Conservation (phyloP, 148 eudicot species). For the Oxyria digyna region DNA sequence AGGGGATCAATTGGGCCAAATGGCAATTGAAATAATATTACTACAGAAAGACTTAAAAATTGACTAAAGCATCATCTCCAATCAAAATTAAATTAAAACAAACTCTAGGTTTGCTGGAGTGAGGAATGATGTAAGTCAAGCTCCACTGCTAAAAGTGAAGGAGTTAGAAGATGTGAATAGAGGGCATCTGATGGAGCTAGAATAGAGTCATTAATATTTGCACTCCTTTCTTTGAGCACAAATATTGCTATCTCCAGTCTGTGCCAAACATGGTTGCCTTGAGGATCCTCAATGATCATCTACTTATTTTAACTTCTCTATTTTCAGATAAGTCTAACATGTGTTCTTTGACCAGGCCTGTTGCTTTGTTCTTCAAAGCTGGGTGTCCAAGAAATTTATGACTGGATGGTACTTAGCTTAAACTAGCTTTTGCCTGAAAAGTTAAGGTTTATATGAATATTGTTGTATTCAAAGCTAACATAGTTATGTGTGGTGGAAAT, state of each 20-base stretch:
- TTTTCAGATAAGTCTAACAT: not conserved
- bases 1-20: not conserved
- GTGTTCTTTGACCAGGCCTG: constrained; percentile 33
- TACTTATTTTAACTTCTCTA: not conserved
- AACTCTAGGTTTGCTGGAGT: not conserved
- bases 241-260: not conserved
- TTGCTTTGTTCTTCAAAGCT: constrained; percentile 56
- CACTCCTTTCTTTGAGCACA: not conserved
- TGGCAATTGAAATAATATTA: not conserved
- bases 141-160: not conserved
- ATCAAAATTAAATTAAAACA: not conserved
- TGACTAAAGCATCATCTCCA: not conserved
- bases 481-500: constrained; percentile 13
- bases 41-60: not conserved
- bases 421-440: constrained; percentile 8
- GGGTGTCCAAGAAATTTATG: constrained; percentile 62
- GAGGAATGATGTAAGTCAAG: no score
- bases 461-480: constrained; percentile 10
- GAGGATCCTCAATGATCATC: not conserved
- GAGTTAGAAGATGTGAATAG: not conserved
- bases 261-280: not conserved
- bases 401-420: constrained; percentile 48
- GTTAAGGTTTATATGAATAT: not conserved
- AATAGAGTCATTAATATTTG: not conserved
- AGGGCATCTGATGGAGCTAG: not conserved